Percentiles rank a stretch among this genome's conserved stretches.
These are phyloP conservation scores for Nothomitra cinnamomea DNA, from an alignment of 2,329 filamentous ascomycete species.

Conservation along the genomic window DNA sequence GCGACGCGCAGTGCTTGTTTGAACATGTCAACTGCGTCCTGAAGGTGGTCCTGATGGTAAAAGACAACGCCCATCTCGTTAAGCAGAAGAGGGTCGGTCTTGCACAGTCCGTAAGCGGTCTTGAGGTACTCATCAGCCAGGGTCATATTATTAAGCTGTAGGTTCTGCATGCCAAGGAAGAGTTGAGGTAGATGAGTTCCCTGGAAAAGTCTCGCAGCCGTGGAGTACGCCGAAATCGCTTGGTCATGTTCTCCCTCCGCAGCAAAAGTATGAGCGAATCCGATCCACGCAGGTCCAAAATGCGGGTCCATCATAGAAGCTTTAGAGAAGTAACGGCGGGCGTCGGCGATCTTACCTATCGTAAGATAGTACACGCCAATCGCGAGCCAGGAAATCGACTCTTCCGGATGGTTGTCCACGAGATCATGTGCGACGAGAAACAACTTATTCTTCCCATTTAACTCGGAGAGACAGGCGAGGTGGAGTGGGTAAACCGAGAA, in stretches of 20 bases:
- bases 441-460: constrained; percentile 69
- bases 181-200: constrained; percentile 91
- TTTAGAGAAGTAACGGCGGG: constrained; percentile 90
- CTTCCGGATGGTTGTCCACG: constrained; percentile 77
- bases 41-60: constrained; percentile 72
- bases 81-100: constrained; percentile 71
- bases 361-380: constrained; percentile 90
- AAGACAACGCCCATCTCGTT: constrained; percentile 96
- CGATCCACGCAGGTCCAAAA: constrained; percentile 95
- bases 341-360: constrained; percentile 79
- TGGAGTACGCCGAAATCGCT: constrained; percentile 93
- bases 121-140: constrained; percentile 89
- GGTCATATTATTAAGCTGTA: constrained; percentile 86
- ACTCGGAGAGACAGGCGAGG: constrained; percentile 77
- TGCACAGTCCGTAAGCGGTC: constrained; percentile 68
- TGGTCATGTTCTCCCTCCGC: constrained; percentile 97
- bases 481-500: constrained; percentile 81
- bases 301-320: constrained; percentile 95
- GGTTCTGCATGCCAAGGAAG: constrained; percentile 96
- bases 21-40: constrained; percentile 64
- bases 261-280: constrained; percentile 95
- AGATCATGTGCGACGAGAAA: constrained; percentile 88
- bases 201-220: constrained; percentile 85
- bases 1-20: constrained; percentile 60
- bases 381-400: constrained; percentile 83